Percentiles rank a stretch among this genome's conserved stretches.
Conservation (phyloP, 106 monocot genomes). For the Dioscorea alata region DNA sequence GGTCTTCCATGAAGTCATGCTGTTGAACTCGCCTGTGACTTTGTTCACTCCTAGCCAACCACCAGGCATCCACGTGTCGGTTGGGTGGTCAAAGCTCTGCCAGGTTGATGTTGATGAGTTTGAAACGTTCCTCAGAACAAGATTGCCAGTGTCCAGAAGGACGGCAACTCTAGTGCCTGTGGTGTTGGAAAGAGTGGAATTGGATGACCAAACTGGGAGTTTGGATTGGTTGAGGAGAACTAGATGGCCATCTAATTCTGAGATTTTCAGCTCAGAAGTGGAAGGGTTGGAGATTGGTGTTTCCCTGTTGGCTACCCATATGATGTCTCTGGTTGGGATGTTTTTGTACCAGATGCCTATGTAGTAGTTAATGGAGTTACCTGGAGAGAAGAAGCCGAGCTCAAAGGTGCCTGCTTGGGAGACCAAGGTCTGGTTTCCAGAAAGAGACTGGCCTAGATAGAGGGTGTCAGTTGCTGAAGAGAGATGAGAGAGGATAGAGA, state of each 20-base stretch:
- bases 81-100: constrained; percentile 44
- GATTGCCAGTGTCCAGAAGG: constrained; percentile 33
- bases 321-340: constrained; percentile 2
- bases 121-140: constrained; percentile 10
- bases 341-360: constrained; percentile 35
- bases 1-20: constrained; percentile 26
- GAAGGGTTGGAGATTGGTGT: constrained; percentile 14
- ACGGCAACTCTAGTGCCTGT: not conserved
- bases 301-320: constrained; percentile 32
- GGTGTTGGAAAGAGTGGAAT: not conserved
- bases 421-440: constrained; percentile 27
- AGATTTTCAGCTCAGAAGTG: constrained; percentile 10
- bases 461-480: constrained; percentile 16
- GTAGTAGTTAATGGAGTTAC: constrained; percentile 12
- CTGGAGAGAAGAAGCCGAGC: constrained; percentile 25
- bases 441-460: constrained; percentile 11
- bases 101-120: constrained; percentile 10
- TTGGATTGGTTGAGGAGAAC: constrained; percentile 18
- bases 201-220: constrained; percentile 24
- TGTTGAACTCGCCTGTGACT: constrained; percentile 21
- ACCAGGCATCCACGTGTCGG: constrained; percentile 18
- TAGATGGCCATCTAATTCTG: constrained; percentile 17
- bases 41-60: constrained; percentile 23
- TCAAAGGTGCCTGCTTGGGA: constrained; percentile 19
- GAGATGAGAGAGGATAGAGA: not conserved